A percentile compares a stretch with the other conserved stretches of the same genome.
Conservation (phyloP, 192 early-diverging fungal genomes). For the Coemansia sp. region DNA sequence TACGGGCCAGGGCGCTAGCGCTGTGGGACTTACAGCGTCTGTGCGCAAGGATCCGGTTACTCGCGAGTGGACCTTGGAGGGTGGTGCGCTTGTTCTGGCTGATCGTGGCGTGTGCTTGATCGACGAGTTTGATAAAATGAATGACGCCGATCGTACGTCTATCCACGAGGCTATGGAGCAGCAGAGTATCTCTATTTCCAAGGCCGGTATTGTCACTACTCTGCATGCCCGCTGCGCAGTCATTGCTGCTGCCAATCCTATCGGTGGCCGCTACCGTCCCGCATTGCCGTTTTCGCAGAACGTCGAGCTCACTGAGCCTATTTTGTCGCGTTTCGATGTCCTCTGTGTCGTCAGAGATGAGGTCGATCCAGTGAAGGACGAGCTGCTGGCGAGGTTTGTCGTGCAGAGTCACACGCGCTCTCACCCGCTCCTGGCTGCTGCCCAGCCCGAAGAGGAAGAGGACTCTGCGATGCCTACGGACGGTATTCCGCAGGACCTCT, state of each 20-base stretch:
- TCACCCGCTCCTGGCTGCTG: slow-evolving; percentile 68
- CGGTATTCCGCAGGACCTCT: slow-evolving; percentile 76
- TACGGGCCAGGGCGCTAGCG: slow-evolving; percentile 84
- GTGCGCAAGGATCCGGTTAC: slow-evolving; percentile 86
- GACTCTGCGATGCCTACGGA: slow-evolving; percentile 47
- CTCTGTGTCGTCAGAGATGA: slow-evolving; percentile 95
- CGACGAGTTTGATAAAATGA: slow-evolving; percentile 94
- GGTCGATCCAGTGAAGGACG: slow-evolving; percentile 89
- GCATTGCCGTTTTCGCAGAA: slow-evolving; percentile 95
- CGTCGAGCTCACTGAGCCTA: slow-evolving; percentile 98
- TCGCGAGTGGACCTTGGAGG: slow-evolving; percentile 88
- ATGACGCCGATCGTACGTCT: slow-evolving; percentile 85
- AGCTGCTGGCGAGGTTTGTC: slow-evolving; percentile 90
- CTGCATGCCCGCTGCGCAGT: slow-evolving; percentile 85
- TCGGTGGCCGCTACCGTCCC: slow-evolving; percentile 83
- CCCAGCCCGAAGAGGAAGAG: slow-evolving; percentile 25
- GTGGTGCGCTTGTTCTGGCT: slow-evolving; percentile 86
- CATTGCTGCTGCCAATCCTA: slow-evolving; percentile 82
- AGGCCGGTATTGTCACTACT: slow-evolving; percentile 85
- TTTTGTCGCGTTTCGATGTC: slow-evolving; percentile 97
- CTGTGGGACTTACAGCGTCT: slow-evolving; percentile 83
- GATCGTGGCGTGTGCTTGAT: slow-evolving; percentile 87
- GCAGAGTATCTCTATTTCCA: slow-evolving; percentile 85
- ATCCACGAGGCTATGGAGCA: slow-evolving; percentile 98
- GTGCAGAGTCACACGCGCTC: slow-evolving; percentile 90